Percentiles rank a stretch among this genome's conserved stretches.
Evolutionary conservation across 2,329 filamentous ascomycete species (phyloP).

Genomic region (Hymenoscyphus repandus): DNA sequence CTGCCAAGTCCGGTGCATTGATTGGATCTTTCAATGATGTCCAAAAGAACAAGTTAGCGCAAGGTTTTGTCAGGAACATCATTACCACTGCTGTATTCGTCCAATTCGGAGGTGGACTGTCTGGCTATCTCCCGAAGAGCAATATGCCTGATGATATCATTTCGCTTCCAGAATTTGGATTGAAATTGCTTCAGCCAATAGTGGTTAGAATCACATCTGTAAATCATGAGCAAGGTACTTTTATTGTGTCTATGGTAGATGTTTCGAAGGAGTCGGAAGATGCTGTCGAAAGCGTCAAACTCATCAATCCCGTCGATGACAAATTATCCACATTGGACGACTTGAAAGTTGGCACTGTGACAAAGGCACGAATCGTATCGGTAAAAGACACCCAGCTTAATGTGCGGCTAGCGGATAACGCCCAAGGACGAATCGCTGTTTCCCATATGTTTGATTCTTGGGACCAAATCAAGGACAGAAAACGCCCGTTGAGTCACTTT

Average conservation of each 20-base stretch:
- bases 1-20: slow-evolving; percentile 65
- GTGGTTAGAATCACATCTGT: slow-evolving; percentile 66
- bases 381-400: slow-evolving; percentile 91
- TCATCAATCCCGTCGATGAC: slow-evolving; percentile 59
- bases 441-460: slow-evolving; percentile 86
- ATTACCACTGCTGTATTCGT: slow-evolving; percentile 78
- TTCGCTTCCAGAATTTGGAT: slow-evolving; percentile 67
- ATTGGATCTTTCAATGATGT: slow-evolving; percentile 68
- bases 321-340: slow-evolving; percentile 63
- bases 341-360: slow-evolving; percentile 64
- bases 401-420: slow-evolving; percentile 77
- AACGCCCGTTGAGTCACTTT: slow-evolving; percentile 73
- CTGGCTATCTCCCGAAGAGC: slow-evolving; percentile 73
- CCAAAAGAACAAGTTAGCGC: slow-evolving; percentile 60
- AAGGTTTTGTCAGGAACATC: slow-evolving; percentile 82
- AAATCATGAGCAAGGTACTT: slow-evolving; percentile 64
- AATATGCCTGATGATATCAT: slow-evolving; percentile 69
- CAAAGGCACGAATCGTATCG: slow-evolving; percentile 74
- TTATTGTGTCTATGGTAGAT: slow-evolving; percentile 56
- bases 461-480: slow-evolving; percentile 80
- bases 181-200: slow-evolving; percentile 72
- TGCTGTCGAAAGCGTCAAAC: slow-evolving; percentile 29
- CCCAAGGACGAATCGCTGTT: slow-evolving; percentile 88
- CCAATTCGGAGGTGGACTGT: slow-evolving; percentile 75
- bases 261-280: slow-evolving; percentile 46